Conservation (phyloP, 257 asterid species). For the Jacaranda copaia region DNA sequence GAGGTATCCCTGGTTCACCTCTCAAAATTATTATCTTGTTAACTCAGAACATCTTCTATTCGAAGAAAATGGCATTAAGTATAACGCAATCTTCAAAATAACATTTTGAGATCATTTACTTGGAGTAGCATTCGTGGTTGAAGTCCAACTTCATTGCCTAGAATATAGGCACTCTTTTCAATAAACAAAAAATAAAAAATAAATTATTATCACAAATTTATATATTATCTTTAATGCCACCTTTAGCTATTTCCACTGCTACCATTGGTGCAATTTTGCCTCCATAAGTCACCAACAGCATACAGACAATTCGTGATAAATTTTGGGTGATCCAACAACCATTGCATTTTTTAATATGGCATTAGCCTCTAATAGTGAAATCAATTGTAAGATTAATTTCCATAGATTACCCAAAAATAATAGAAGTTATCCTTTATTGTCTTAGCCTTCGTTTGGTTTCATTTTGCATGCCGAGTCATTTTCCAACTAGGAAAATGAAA, state of each 20-base stretch:
- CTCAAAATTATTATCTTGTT: too few species aligned
- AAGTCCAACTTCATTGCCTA: constrained; percentile 59
- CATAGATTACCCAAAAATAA: too few species aligned
- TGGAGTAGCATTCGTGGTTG: constrained; percentile 49
- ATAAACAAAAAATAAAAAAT: neutral
- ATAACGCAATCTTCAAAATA: too few species aligned
- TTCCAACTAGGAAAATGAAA: too few species aligned
- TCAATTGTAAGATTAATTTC: too few species aligned
- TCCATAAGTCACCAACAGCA: constrained; percentile 60
- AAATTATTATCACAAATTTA: too few species aligned
- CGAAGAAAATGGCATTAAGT: too few species aligned
- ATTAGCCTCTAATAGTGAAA: neutral
- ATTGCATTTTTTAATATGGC: constrained; percentile 46
- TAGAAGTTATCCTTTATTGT: too few species aligned
- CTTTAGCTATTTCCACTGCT: constrained; percentile 49
- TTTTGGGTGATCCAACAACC: constrained; percentile 56
- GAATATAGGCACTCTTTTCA: neutral
- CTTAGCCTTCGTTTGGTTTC: too few species aligned
- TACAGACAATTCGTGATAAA: constrained; percentile 50
- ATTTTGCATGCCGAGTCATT: too few species aligned
- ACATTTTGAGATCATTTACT: constrained; percentile 27
- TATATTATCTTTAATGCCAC: constrained; percentile 23
- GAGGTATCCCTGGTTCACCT: too few species aligned
- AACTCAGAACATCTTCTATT: too few species aligned
- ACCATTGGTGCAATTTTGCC: constrained; percentile 51